Conservation (phyloP, 805 yeast species). For the Yueomyces sp. region DNA sequence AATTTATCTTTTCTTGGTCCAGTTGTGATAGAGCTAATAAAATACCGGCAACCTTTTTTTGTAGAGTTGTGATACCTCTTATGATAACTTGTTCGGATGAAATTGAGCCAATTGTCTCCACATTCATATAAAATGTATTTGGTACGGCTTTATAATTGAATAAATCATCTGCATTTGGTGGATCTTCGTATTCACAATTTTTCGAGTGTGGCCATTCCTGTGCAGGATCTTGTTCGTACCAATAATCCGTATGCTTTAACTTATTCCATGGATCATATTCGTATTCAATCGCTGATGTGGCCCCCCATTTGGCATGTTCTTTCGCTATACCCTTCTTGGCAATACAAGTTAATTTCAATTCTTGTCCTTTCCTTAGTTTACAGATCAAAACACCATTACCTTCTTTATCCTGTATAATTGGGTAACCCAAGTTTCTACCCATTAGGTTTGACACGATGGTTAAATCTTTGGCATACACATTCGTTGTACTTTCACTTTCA, state of each 20-base stretch:
- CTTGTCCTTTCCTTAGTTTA: constrained; percentile 86
- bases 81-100: constrained; percentile 81
- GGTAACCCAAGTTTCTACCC: constrained; percentile 52
- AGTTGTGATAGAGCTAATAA: constrained; percentile 48
- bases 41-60: constrained; percentile 83
- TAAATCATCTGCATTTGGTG: constrained; percentile 74
- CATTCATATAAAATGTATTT: constrained; percentile 66
- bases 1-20: constrained; percentile 28
- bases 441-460: constrained; percentile 29
- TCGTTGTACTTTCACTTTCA: constrained; percentile 76
- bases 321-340: constrained; percentile 96
- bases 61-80: constrained; percentile 73
- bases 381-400: constrained; percentile 82
- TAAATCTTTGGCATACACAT: constrained; percentile 78
- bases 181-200: constrained; percentile 93
- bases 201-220: constrained; percentile 87
- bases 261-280: constrained; percentile 99
- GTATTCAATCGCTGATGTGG: constrained; percentile 88
- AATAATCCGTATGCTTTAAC: constrained; percentile 84
- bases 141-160: constrained; percentile 83
- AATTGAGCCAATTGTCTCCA: constrained; percentile 85
- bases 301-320: constrained; percentile 98
- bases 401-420: constrained; percentile 67
- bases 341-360: constrained; percentile 74
- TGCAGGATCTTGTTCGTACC: constrained; percentile 86